Percentiles rank a stretch among this genome's conserved stretches.
Conservation (phyloP, 2,329 filamentous ascomycete genomes). For the Leptographium lundbergii region DNA sequence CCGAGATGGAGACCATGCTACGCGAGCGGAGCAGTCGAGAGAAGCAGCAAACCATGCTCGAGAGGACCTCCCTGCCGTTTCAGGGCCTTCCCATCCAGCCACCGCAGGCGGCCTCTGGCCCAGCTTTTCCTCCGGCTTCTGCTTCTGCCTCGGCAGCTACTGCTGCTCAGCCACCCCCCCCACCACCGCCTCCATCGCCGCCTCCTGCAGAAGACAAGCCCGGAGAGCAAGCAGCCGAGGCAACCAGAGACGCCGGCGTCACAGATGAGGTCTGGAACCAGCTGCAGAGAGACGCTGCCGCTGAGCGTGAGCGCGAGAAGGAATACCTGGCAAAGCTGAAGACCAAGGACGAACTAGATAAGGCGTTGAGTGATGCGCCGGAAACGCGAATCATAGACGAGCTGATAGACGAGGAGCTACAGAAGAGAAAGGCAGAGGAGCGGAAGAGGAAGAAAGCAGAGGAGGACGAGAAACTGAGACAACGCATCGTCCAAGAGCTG, state of each 20-base stretch:
- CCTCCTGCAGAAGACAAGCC: background rate
- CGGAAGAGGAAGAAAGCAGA: slow-evolving; percentile 14
- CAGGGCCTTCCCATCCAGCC: background rate
- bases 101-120: background rate
- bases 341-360: background rate
- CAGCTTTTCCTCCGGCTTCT: no score
- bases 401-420: background rate
- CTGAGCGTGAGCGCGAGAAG: background rate
- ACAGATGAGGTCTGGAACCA: slow-evolving; percentile 49
- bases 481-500: slow-evolving; percentile 21
- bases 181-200: no score
- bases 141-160: no score
- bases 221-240: background rate
- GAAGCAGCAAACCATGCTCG: background rate
- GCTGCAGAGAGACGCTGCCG: slow-evolving; percentile 25
- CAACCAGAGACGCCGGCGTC: slow-evolving; percentile 41
- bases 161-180: no score
- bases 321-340: background rate
- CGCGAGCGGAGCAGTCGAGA: background rate
- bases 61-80: background rate
- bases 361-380: background rate
- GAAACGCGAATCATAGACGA: background rate
- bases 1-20: background rate
- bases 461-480: background rate
- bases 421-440: slow-evolving; percentile 12